Percentiles rank a stretch among this genome's conserved stretches.
Evolutionary conservation across 2,329 filamentous ascomycete genomes (phyloP).

Genomic region (Fonsecaea nubica): DNA sequence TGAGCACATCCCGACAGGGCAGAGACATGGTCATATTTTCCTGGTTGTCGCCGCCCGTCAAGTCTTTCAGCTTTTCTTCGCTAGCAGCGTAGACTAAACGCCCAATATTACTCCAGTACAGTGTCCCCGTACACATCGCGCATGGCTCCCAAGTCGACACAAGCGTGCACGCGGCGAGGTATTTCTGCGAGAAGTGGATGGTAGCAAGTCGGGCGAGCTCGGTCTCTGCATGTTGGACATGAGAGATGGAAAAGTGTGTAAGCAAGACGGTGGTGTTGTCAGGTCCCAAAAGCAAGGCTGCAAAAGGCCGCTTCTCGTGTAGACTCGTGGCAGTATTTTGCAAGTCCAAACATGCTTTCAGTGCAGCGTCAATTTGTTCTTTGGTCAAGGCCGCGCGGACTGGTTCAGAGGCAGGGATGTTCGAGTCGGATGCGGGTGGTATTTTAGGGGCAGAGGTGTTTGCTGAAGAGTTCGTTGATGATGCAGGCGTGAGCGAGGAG

Average conservation of each 20-base stretch:
- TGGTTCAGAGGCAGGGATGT: background rate
- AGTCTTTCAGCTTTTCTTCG: conserved; percentile 53
- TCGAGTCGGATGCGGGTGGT: background rate
- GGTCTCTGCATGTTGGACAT: conserved; percentile 61
- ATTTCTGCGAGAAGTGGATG: conserved; percentile 56
- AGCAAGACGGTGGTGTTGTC: conserved; percentile 59
- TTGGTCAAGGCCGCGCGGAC: conserved; percentile 44
- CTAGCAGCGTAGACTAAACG: conserved; percentile 59
- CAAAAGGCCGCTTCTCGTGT: conserved; percentile 59
- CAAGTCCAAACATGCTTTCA: conserved; percentile 50
- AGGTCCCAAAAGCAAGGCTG: conserved; percentile 56
- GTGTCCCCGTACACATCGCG: conserved; percentile 59
- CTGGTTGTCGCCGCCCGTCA: conserved; percentile 57
- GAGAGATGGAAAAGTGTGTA: conserved; percentile 58
- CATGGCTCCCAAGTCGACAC: conserved; percentile 64
- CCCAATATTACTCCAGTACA: conserved; percentile 62
- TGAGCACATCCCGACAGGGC: conserved; percentile 57
- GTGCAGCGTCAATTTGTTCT: conserved; percentile 50
- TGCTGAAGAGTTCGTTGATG: conserved; percentile 18
- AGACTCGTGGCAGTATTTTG: conserved; percentile 52
- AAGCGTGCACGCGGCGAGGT: conserved; percentile 58
- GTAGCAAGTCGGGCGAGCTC: conserved; percentile 59
- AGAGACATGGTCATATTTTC: conserved; percentile 62
- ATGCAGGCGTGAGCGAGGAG: conserved; percentile 23
- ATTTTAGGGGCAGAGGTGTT: background rate